phyloP scores from a whole-genome alignment of 164 flowering plant genomes.

The Aristolochia californica region DNA sequence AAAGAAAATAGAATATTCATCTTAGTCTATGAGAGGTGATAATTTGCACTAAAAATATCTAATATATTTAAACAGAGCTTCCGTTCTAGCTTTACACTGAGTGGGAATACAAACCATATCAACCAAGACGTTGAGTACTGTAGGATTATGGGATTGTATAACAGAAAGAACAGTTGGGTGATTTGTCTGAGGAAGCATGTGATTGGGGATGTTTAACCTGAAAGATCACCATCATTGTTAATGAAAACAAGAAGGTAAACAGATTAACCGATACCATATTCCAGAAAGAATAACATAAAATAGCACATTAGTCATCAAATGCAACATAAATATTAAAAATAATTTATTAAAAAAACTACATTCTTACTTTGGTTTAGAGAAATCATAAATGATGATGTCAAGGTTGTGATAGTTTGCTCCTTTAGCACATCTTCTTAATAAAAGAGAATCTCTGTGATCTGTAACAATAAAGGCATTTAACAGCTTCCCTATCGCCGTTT shows the following conservation, averaged over 20 bases:
- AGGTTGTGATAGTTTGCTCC: conserved; percentile 57
- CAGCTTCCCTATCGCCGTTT: conserved; percentile 69
- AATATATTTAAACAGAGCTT: too few species aligned
- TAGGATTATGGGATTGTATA: conserved; percentile 51
- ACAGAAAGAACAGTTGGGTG: conserved; percentile 76
- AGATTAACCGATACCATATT: not conserved
- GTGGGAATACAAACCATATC: conserved; percentile 49
- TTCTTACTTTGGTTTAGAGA: conserved; percentile 58
- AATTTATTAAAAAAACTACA: not conserved
- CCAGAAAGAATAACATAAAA: too few species aligned
- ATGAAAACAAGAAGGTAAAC: not conserved
- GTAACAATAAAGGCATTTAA: conserved; percentile 92
- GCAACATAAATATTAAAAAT: not conserved
- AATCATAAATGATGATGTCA: conserved; percentile 71
- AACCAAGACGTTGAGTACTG: conserved; percentile 77
- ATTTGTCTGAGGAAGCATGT: conserved; percentile 77
- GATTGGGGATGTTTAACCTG: conserved; percentile 65
- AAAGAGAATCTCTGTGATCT: conserved; percentile 60
- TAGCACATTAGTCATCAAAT: too few species aligned
- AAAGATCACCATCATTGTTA: not conserved
- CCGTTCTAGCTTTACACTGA: too few species aligned
- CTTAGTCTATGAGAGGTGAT: too few species aligned
- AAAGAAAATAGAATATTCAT: too few species aligned
- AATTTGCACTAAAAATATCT: too few species aligned
- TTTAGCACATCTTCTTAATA: conserved; percentile 60